These are phyloP conservation scores for Aspergillus unguis DNA, from an alignment of 2,329 filamentous ascomycete genomes.

Conservation along the genomic window DNA sequence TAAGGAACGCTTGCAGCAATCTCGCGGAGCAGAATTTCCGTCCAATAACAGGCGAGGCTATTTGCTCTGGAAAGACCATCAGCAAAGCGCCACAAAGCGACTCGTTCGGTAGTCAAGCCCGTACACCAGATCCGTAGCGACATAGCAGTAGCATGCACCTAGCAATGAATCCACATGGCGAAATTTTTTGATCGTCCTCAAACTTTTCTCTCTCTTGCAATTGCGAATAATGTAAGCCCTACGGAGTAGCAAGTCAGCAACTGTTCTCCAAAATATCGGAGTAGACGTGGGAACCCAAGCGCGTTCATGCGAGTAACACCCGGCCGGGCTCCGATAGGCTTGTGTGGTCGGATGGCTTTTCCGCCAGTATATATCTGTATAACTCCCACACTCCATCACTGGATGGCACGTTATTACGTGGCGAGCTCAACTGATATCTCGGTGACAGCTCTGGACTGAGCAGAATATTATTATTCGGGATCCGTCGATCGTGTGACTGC, in stretches of 20 bases:
- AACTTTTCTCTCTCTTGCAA: too few relatives aligned
- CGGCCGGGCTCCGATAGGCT: background rate
- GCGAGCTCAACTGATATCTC: too few relatives aligned
- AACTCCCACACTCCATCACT: background rate
- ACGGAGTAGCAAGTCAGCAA: too few relatives aligned
- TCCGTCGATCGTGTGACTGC: background rate
- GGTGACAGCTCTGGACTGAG: background rate
- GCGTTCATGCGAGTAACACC: background rate
- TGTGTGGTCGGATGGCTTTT: background rate
- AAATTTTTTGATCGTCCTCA: too few relatives aligned
- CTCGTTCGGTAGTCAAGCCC: slow-evolving; percentile 3
- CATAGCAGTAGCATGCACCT: too few relatives aligned
- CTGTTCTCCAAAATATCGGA: too few relatives aligned
- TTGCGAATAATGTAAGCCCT: too few relatives aligned
- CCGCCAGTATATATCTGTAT: background rate
- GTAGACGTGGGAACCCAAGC: background rate
- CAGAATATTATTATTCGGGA: background rate
- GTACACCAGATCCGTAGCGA: background rate
- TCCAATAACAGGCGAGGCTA: background rate
- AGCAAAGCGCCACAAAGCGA: background rate
- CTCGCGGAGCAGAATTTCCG: background rate
- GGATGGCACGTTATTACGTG: background rate
- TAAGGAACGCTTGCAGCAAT: background rate
- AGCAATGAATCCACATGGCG: background rate
- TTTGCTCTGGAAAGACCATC: background rate